Conservation (phyloP, 768 basidiomycete genomes). For the Hortiboletus flavorubellus region DNA sequence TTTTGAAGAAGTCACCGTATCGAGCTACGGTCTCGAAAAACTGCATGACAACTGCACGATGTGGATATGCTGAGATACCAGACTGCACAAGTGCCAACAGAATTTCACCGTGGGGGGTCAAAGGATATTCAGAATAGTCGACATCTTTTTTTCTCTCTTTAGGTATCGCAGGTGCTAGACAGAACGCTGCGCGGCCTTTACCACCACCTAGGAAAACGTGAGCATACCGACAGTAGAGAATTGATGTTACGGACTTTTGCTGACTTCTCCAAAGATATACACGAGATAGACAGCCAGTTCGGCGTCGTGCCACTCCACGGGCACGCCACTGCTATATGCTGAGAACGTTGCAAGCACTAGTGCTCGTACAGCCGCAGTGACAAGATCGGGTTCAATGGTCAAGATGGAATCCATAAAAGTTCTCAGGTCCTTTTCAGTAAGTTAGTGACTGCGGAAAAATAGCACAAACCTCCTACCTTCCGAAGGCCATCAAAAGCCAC, state of each 20-base stretch:
- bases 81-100: conserved; percentile 80
- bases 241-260: conserved; percentile 60
- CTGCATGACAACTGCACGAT: conserved; percentile 80
- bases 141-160: conserved; percentile 65
- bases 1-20: conserved; percentile 95
- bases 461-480: conserved; percentile 50
- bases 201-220: conserved; percentile 50
- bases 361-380: conserved; percentile 70
- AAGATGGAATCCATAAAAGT: conserved; percentile 85
- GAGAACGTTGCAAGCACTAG: conserved; percentile 75
- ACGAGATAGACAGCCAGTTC: conserved; percentile 93
- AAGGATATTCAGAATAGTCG: conserved; percentile 75
- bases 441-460: conserved; percentile 13
- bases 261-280: conserved; percentile 91
- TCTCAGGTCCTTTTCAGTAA: conserved; percentile 65
- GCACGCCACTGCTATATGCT: conserved; percentile 54
- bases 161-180: conserved; percentile 64
- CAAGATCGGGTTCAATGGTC: conserved; percentile 80
- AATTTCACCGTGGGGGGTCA: conserved; percentile 90
- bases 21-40: conserved; percentile 92
- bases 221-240: neutral
- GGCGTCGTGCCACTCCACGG: conserved; percentile 86
- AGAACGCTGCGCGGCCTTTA: conserved; percentile 85
- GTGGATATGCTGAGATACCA: conserved; percentile 77
- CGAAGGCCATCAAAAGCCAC: conserved; percentile 82